Percentiles rank a stretch among this genome's conserved stretches.
phyloP scores from a whole-genome alignment of 2,329 filamentous ascomycete species.

The Leptographium radiaticola region DNA sequence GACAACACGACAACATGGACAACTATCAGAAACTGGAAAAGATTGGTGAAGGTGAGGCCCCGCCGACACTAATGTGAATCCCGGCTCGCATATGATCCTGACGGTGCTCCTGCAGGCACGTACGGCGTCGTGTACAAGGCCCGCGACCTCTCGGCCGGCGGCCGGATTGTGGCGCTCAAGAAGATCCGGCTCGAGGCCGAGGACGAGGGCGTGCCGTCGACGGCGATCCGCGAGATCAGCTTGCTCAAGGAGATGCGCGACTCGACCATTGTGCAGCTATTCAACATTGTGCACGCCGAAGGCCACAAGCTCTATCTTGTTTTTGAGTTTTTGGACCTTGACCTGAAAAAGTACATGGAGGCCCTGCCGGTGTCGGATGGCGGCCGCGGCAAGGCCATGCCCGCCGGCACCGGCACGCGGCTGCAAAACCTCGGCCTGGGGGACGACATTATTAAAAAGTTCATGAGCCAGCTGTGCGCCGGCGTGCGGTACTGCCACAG shows the following conservation, averaged over 20 bases:
- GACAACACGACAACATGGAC: conserved; percentile 44
- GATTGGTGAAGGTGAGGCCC: conserved; percentile 63
- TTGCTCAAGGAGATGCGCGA: conserved; percentile 87
- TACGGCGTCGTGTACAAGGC: conserved; percentile 92
- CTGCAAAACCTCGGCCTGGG: conserved; percentile 58
- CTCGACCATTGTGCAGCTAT: conserved; percentile 69
- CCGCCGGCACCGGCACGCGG: conserved; percentile 54
- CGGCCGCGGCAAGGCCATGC: conserved; percentile 67
- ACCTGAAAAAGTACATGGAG: conserved; percentile 93
- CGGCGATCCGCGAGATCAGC: conserved; percentile 83
- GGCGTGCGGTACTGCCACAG: conserved; percentile 77
- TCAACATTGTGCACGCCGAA: conserved; percentile 85
- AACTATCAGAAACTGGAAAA: conserved; percentile 91
- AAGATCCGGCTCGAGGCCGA: conserved; percentile 87
- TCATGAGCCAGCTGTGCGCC: conserved; percentile 74
- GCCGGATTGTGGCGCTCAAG: conserved; percentile 78
- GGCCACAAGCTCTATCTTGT: conserved; percentile 87
- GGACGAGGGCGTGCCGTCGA: conserved; percentile 81
- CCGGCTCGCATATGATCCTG: too few species aligned
- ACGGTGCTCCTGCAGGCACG: conserved; percentile 65
- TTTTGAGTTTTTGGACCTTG: conserved; percentile 75
- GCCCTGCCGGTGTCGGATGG: conserved; percentile 68
- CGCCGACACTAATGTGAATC: too few species aligned
- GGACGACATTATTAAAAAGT: conserved; percentile 75
- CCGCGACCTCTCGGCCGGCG: conserved; percentile 61